Evolutionary conservation across 2,329 filamentous ascomycete species (phyloP).

Genomic region (Apiospora malaysiana): DNA sequence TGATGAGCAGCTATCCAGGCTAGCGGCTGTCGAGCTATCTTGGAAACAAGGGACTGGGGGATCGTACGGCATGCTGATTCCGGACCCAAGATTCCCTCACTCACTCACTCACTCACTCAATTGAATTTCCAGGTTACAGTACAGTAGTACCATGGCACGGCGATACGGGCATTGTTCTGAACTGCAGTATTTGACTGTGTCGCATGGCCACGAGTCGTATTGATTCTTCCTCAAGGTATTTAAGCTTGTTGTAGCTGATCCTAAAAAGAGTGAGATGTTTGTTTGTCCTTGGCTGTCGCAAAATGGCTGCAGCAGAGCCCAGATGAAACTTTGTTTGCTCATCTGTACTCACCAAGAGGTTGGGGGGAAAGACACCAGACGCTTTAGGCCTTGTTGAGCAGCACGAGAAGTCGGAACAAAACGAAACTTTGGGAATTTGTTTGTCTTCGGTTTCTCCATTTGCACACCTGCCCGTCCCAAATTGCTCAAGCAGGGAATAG

Average conservation of each 20-base stretch:
- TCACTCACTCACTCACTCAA: too few relatives aligned
- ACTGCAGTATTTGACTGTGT: too few relatives aligned
- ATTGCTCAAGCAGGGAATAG: background rate
- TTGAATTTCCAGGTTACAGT: background rate
- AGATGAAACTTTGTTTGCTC: constrained; percentile 3
- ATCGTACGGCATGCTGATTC: constrained; percentile 8
- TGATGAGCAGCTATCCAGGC: constrained; percentile 7
- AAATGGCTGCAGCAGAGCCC: background rate
- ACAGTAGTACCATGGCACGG: too few relatives aligned
- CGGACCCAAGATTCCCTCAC: constrained; percentile 1
- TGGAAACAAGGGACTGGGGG: constrained; percentile 1
- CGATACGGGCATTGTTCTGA: too few relatives aligned
- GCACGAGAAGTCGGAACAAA: background rate
- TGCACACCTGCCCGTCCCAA: background rate
- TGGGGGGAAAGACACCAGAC: background rate
- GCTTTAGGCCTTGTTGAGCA: constrained; percentile 3
- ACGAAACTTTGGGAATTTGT: background rate
- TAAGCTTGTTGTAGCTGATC: too few relatives aligned
- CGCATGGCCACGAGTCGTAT: too few relatives aligned
- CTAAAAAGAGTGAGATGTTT: background rate
- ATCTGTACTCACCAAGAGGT: background rate
- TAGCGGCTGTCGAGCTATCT: constrained; percentile 3
- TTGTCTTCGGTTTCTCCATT: background rate
- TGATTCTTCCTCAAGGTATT: too few relatives aligned
- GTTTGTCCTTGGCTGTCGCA: background rate